Evolutionary conservation across 345 rosid species (phyloP).

Genomic region (Firmiana major): DNA sequence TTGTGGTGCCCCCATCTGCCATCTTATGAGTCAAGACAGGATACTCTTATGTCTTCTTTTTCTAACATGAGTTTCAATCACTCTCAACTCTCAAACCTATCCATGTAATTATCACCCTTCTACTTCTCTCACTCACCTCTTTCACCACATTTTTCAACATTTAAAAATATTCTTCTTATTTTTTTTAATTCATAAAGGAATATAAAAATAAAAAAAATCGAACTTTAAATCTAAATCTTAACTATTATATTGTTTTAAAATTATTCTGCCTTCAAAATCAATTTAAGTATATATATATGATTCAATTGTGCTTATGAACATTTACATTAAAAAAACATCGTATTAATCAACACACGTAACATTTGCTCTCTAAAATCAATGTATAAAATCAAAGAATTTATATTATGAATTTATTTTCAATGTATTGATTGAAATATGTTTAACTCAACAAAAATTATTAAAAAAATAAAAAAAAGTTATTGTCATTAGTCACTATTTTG

Average conservation of each 20-base stretch:
- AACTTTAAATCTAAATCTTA: too few relatives aligned
- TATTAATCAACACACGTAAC: neutral
- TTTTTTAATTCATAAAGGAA: too few relatives aligned
- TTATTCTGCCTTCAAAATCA: too few relatives aligned
- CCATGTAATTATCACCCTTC: neutral
- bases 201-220: too few relatives aligned
- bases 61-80: neutral
- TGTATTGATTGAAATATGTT: too few relatives aligned
- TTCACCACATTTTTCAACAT: neutral
- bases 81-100: neutral
- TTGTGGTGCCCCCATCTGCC: neutral
- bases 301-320: too few relatives aligned
- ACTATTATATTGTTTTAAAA: too few relatives aligned
- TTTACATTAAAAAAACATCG: too few relatives aligned
- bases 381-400: neutral
- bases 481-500: neutral
- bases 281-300: too few relatives aligned
- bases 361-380: neutral
- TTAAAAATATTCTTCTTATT: too few relatives aligned
- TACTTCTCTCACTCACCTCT: neutral
- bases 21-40: neutral
- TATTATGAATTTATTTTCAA: too few relatives aligned
- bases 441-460: too few relatives aligned
- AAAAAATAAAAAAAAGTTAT: neutral
- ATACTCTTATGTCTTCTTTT: neutral